Evolutionary conservation across 331 rosid species (phyloP).

Genomic region (Phaseolus coccineus): DNA sequence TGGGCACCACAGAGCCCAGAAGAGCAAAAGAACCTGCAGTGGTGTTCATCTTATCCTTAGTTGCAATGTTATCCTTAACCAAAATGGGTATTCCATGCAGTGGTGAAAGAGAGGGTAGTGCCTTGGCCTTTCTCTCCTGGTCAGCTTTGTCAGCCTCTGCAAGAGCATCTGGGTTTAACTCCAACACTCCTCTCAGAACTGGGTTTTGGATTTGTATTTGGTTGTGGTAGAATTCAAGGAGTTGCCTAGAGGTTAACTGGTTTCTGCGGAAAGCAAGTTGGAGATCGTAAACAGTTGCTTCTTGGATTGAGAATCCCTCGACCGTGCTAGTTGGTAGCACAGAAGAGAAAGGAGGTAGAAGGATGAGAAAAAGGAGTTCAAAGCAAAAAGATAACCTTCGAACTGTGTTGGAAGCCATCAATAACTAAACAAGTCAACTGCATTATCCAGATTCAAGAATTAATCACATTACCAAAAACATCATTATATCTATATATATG

Average conservation of each 20-base stretch:
- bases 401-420: constrained; percentile 22
- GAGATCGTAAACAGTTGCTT: constrained; percentile 46
- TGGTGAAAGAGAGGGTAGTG: constrained; percentile 31
- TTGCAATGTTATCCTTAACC: constrained; percentile 59
- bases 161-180: constrained; percentile 69
- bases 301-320: constrained; percentile 40
- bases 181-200: constrained; percentile 58
- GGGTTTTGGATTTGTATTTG: constrained; percentile 60
- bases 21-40: constrained; percentile 60
- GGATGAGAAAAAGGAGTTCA: not conserved
- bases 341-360: not conserved
- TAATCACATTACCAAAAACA: too few species aligned
- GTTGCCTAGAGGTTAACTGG: constrained; percentile 53
- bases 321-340: not conserved
- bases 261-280: constrained; percentile 51
- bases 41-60: constrained; percentile 58
- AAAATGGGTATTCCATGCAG: constrained; percentile 62
- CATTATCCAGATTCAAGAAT: too few species aligned
- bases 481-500: too few species aligned
- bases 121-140: constrained; percentile 50
- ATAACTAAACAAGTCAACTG: too few species aligned
- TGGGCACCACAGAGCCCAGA: constrained; percentile 57
- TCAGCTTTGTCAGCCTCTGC: constrained; percentile 71
- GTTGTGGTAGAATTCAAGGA: constrained; percentile 52
- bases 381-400: not conserved